Evolutionary conservation across 208 protist genomes (phyloP).

Genomic region (Leishmania mexicana): DNA sequence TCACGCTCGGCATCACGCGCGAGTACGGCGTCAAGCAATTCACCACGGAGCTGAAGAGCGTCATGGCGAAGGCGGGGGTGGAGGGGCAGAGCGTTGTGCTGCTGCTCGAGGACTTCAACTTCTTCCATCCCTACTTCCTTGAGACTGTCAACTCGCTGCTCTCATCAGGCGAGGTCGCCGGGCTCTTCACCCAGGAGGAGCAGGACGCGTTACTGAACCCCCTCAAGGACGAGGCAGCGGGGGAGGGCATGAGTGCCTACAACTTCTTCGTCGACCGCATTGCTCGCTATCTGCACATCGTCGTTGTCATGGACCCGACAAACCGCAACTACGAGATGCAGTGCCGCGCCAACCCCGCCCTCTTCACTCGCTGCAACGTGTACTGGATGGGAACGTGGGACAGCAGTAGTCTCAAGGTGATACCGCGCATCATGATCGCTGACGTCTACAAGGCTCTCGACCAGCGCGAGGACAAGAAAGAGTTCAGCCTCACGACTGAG

Average conservation of each 20-base stretch:
- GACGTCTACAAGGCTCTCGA: slow-evolving; percentile 85
- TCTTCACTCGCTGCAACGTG: slow-evolving; percentile 96
- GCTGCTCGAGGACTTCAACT: slow-evolving; percentile 96
- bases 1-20: slow-evolving; percentile 89
- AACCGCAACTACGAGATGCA: slow-evolving; percentile 91
- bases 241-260: slow-evolving; percentile 87
- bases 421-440: slow-evolving; percentile 88
- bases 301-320: slow-evolving; percentile 95
- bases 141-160: slow-evolving; percentile 97
- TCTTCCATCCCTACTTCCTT: slow-evolving; percentile 90
- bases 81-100: slow-evolving; percentile 91
- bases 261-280: slow-evolving; percentile 94
- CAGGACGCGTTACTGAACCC: slow-evolving; percentile 94
- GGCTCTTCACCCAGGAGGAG: slow-evolving; percentile 96
- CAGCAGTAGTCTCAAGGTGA: slow-evolving; percentile 83
- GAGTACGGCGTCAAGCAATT: slow-evolving; percentile 95
- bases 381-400: slow-evolving; percentile 97
- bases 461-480: slow-evolving; percentile 72
- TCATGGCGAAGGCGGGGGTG: slow-evolving; percentile 91
- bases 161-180: slow-evolving; percentile 96
- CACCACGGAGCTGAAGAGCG: slow-evolving; percentile 92
- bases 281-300: slow-evolving; percentile 93
- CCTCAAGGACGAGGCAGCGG: slow-evolving; percentile 89
- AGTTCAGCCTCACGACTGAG: slow-evolving; percentile 89
- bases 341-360: slow-evolving; percentile 96